Conservation (phyloP, 768 basidiomycete species). For the Boletus pseudo-olivaceus region DNA sequence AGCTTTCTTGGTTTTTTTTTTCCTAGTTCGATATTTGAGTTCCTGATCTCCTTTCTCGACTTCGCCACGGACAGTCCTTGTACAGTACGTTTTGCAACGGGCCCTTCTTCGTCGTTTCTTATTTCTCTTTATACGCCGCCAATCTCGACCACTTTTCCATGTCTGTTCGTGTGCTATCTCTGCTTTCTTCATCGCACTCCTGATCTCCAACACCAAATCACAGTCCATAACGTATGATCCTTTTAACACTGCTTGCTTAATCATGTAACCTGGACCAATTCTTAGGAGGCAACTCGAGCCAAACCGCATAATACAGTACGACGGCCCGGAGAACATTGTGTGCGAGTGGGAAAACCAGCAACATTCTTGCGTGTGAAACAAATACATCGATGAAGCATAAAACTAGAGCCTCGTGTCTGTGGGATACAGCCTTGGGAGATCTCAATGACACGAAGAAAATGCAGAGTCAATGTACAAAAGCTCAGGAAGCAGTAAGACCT, state of each 20-base stretch:
- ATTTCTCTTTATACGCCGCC: slow-evolving; percentile 32
- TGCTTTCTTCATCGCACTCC: background rate
- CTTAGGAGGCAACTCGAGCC: background rate
- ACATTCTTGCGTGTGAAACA: background rate
- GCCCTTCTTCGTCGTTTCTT: slow-evolving; percentile 19
- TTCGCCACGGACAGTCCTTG: slow-evolving; percentile 17
- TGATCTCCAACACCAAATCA: background rate
- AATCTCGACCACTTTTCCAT: background rate
- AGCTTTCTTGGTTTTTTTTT: slow-evolving; percentile 6
- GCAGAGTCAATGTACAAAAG: background rate
- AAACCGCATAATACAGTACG: background rate
- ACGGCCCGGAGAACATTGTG: no score
- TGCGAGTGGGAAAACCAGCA: background rate
- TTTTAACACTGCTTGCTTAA: slow-evolving; percentile 17
- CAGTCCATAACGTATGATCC: slow-evolving; percentile 15
- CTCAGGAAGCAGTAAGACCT: background rate
- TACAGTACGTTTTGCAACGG: slow-evolving; percentile 19
- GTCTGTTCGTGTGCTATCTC: slow-evolving; percentile 10
- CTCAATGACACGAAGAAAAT: background rate
- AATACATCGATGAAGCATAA: background rate
- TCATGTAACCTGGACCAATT: slow-evolving; percentile 7
- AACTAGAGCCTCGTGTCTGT: background rate
- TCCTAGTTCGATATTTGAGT: background rate
- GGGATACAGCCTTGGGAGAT: background rate
- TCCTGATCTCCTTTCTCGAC: background rate